A percentile compares a stretch with the other conserved stretches of the same genome.
Evolutionary conservation across 768 basidiomycete genomes (phyloP).

Genomic region (Terana coerulea): DNA sequence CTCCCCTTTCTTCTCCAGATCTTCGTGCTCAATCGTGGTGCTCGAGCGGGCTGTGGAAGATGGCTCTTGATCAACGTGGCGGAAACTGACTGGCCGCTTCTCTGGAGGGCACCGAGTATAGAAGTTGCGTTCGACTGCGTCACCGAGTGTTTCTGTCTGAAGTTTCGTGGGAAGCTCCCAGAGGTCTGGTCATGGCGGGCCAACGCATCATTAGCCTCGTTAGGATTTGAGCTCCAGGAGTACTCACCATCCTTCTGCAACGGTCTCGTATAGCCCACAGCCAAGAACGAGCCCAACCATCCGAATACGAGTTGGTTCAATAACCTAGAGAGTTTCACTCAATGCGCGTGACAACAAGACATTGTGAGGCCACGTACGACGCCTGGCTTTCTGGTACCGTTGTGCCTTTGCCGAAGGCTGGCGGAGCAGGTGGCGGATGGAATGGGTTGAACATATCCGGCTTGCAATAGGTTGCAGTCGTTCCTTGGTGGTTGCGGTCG

Average conservation of each 20-base stretch:
- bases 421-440: constrained; percentile 42
- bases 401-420: constrained; percentile 44
- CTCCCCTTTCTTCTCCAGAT: constrained; percentile 9
- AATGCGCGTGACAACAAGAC: background rate
- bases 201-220: background rate
- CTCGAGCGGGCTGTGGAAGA: background rate
- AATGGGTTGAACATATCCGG: constrained; percentile 34
- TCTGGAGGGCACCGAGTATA: constrained; percentile 48
- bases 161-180: constrained; percentile 44
- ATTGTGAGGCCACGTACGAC: constrained; percentile 23
- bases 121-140: constrained; percentile 42
- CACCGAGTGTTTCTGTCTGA: constrained; percentile 36
- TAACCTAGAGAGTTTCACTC: constrained; percentile 26
- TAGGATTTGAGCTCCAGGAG: background rate
- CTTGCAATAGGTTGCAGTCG: background rate
- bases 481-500: too few species aligned
- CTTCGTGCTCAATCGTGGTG: background rate
- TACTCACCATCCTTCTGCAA: constrained; percentile 49
- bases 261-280: constrained; percentile 56
- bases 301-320: constrained; percentile 44
- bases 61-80: background rate
- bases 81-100: constrained; percentile 32
- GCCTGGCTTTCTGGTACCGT: constrained; percentile 38
- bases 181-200: constrained; percentile 41
- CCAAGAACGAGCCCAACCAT: constrained; percentile 54